phyloP scores from a whole-genome alignment of 2,329 filamentous ascomycete genomes.

The Falciphora oryzae region DNA sequence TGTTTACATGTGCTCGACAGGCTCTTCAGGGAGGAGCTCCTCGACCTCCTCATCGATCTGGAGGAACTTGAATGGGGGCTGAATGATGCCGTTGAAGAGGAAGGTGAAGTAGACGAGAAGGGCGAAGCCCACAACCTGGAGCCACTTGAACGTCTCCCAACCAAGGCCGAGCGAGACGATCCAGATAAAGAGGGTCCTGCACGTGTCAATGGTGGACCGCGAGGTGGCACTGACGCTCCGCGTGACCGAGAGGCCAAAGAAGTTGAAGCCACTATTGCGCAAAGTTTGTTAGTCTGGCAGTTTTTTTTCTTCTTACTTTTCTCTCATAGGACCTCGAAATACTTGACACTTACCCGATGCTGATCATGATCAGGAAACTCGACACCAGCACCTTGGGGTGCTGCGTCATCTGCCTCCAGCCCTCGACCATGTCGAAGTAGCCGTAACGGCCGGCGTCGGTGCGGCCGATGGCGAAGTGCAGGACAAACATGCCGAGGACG shows the following conservation, averaged over 20 bases:
- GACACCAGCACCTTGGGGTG: slow-evolving; percentile 67
- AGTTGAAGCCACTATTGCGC: slow-evolving; percentile 82
- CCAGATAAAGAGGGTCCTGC: slow-evolving; percentile 97
- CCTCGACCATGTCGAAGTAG: slow-evolving; percentile 86
- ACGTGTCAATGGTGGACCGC: slow-evolving; percentile 94
- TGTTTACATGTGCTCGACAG: slow-evolving; percentile 61
- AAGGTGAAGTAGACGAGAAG: slow-evolving; percentile 95
- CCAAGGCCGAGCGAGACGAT: slow-evolving; percentile 85
- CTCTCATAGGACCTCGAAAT: not conserved
- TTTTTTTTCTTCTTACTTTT: not conserved
- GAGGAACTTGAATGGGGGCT: slow-evolving; percentile 70
- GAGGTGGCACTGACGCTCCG: slow-evolving; percentile 85
- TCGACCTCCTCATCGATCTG: slow-evolving; percentile 48
- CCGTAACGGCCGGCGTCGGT: slow-evolving; percentile 70
- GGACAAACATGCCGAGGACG: slow-evolving; percentile 67
- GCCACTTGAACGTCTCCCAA: slow-evolving; percentile 97
- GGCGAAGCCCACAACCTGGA: slow-evolving; percentile 84
- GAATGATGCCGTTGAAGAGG: slow-evolving; percentile 90
- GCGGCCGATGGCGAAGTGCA: slow-evolving; percentile 72
- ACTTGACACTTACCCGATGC: slow-evolving; percentile 68
- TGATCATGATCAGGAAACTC: slow-evolving; percentile 91
- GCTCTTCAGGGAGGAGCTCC: slow-evolving; percentile 72
- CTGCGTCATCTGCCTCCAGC: slow-evolving; percentile 71
- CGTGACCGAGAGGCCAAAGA: slow-evolving; percentile 93
- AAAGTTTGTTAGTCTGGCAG: not conserved